These are phyloP conservation scores for Cryptococcus sp. DNA, from an alignment of 1,284 basidiomycete species.

Conservation along the genomic window DNA sequence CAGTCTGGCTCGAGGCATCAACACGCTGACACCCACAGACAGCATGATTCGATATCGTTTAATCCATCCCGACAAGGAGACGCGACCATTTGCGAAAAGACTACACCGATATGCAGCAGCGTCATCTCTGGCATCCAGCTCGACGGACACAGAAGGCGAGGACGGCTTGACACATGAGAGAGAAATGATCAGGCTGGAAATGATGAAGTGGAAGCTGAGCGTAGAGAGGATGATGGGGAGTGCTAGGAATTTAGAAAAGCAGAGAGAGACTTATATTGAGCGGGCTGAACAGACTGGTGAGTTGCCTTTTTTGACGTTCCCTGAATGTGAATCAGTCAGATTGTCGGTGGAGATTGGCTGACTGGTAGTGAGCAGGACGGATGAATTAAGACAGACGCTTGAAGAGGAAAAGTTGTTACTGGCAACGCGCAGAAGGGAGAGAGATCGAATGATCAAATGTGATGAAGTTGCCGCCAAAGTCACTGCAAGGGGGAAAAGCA, in stretches of 20 bases:
- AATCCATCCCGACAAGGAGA: slow-evolving; percentile 36
- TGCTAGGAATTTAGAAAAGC: slow-evolving; percentile 29
- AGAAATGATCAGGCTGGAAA: slow-evolving; percentile 30
- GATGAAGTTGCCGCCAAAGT: slow-evolving; percentile 39
- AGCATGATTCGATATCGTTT: slow-evolving; percentile 39
- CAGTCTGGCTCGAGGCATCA: too few species aligned
- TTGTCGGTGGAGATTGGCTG: not conserved
- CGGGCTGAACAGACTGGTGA: slow-evolving; percentile 31
- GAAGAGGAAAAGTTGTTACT: slow-evolving; percentile 31
- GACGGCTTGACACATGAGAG: slow-evolving; percentile 12
- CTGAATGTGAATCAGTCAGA: not conserved
- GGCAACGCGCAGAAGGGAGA: slow-evolving; percentile 17
- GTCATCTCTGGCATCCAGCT: not conserved
- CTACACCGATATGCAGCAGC: slow-evolving; percentile 18
- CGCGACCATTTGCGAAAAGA: slow-evolving; percentile 30
- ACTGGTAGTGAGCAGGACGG: slow-evolving; percentile 9
- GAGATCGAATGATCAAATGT: slow-evolving; percentile 36
- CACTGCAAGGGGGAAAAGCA: slow-evolving; percentile 21
- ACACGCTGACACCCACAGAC: slow-evolving; percentile 15
- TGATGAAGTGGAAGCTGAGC: slow-evolving; percentile 30
- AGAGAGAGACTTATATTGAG: slow-evolving; percentile 22
- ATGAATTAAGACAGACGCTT: slow-evolving; percentile 20
- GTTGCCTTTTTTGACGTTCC: slow-evolving; percentile 6
- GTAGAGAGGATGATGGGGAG: slow-evolving; percentile 34
- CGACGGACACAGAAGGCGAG: not conserved